Percentiles rank a stretch among this genome's conserved stretches.
These are phyloP conservation scores for Paulownia fortunei DNA, from an alignment of 257 asterid species.

Conservation along the genomic window DNA sequence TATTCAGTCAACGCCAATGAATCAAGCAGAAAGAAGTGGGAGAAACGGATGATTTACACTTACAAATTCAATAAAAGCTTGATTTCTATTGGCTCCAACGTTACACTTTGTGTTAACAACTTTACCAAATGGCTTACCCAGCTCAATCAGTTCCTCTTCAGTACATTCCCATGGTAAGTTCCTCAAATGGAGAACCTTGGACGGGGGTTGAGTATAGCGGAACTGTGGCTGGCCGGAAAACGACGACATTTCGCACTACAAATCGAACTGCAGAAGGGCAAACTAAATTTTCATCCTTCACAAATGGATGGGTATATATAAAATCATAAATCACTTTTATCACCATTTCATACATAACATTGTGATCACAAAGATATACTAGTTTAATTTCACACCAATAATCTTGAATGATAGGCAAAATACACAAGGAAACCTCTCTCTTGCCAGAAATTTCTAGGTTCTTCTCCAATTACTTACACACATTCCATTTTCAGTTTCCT, in stretches of 20 bases:
- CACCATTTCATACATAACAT: not conserved
- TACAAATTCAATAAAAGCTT: slow-evolving; percentile 98
- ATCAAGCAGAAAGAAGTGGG: slow-evolving; percentile 12
- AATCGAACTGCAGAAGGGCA: slow-evolving; percentile 37
- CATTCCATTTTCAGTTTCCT: not conserved
- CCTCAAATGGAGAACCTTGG: slow-evolving; percentile 96
- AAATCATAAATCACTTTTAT: not conserved
- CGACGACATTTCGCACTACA: slow-evolving; percentile 72
- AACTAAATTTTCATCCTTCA: not conserved
- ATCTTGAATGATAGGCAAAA: not conserved
- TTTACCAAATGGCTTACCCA: slow-evolving; percentile 96
- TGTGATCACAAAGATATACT: not conserved
- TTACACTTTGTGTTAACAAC: slow-evolving; percentile 98
- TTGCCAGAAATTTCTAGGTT: not conserved
- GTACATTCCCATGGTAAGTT: slow-evolving; percentile 98
- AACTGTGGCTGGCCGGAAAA: slow-evolving; percentile 97
- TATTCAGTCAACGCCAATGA: not conserved
- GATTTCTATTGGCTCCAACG: slow-evolving; percentile 97
- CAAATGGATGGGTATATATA: not conserved
- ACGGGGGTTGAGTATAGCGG: slow-evolving; percentile 95
- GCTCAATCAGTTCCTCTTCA: slow-evolving; percentile 90
- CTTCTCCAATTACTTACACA: slow-evolving; percentile 1
- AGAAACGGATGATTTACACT: slow-evolving; percentile 37
- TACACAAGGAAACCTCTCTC: not conserved
- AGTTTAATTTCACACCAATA: not conserved